A percentile compares a stretch with the other conserved stretches of the same genome.
Conservation (phyloP, 129 eudicot genomes). For the Sambucus nigra region DNA sequence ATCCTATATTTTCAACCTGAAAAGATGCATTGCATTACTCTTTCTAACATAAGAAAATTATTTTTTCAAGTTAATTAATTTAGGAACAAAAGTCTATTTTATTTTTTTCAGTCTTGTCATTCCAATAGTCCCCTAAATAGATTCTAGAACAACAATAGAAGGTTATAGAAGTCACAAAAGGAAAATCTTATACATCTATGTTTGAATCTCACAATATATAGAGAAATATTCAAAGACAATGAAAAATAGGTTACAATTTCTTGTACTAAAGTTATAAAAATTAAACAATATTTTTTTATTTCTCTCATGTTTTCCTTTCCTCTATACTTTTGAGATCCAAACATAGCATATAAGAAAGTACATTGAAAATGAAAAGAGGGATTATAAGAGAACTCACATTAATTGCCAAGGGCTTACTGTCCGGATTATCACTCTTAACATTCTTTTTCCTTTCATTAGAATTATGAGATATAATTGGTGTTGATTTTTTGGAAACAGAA, state of each 20-base stretch:
- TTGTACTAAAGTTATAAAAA: too few relatives aligned
- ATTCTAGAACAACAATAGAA: background rate
- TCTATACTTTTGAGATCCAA: too few relatives aligned
- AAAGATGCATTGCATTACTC: constrained; percentile 14
- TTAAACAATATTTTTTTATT: too few relatives aligned
- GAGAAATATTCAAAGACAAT: too few relatives aligned
- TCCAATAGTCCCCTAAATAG: background rate
- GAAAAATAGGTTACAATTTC: too few relatives aligned
- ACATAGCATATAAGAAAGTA: too few relatives aligned
- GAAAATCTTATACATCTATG: too few relatives aligned
- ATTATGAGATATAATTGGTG: constrained; percentile 13
- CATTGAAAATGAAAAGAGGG: background rate
- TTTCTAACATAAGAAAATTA: background rate
- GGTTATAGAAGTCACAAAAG: too few relatives aligned
- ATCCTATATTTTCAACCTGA: constrained; percentile 25
- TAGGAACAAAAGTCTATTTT: background rate
- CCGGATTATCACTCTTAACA: constrained; percentile 24
- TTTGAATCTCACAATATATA: too few relatives aligned
- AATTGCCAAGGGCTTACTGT: constrained; percentile 14
- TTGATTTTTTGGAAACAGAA: constrained; percentile 16
- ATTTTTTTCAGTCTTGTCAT: background rate
- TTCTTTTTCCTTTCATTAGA: constrained; percentile 27
- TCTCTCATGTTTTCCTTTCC: too few relatives aligned
- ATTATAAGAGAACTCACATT: constrained; percentile 19
- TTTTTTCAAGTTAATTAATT: too few relatives aligned